phyloP scores from a whole-genome alignment of 225 moss, liverwort and hornwort genomes.

The Pleurozium schreberi region DNA sequence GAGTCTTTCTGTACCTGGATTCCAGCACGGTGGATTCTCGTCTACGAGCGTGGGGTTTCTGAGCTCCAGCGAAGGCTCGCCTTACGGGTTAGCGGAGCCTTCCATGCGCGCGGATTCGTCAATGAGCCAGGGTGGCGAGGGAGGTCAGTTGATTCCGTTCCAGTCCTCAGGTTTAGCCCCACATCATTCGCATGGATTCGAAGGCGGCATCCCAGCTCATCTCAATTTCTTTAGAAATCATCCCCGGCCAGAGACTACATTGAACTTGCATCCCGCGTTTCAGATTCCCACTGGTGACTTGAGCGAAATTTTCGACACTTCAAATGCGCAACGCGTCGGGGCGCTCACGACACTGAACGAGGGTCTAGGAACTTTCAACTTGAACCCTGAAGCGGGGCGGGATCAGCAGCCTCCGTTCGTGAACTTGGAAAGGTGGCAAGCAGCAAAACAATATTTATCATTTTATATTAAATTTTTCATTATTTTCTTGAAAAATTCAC shows the following conservation, averaged over 20 bases:
- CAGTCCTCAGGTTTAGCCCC: slow-evolving; percentile 6
- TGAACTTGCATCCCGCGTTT: slow-evolving; percentile 27
- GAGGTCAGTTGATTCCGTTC: slow-evolving; percentile 6
- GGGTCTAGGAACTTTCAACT: slow-evolving; percentile 27
- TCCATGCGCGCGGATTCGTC: slow-evolving; percentile 19
- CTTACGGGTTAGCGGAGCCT: slow-evolving; percentile 21
- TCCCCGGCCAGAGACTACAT: slow-evolving; percentile 10
- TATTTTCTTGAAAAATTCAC: not conserved
- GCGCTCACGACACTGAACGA: slow-evolving; percentile 24
- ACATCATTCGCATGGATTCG: slow-evolving; percentile 14
- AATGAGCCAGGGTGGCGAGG: slow-evolving; percentile 23
- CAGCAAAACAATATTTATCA: slow-evolving; percentile 7
- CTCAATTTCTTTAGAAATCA: slow-evolving; percentile 25
- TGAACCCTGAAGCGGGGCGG: slow-evolving; percentile 12
- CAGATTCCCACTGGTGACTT: slow-evolving; percentile 34
- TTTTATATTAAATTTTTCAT: not conserved
- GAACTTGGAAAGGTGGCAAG: slow-evolving; percentile 29
- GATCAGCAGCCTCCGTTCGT: slow-evolving; percentile 9
- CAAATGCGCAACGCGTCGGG: slow-evolving; percentile 10
- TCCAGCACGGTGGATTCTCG: slow-evolving; percentile 24
- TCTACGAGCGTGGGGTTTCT: slow-evolving; percentile 23
- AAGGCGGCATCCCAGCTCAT: slow-evolving; percentile 19
- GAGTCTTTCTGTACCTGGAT: slow-evolving; percentile 9
- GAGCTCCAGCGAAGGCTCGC: slow-evolving; percentile 21
- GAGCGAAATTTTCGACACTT: slow-evolving; percentile 39